Evolutionary conservation across 352 stramenopile genomes (phyloP), one percentile per base, ranked within the genome.

Genomic region (Phytopythium boreale): DNA sequence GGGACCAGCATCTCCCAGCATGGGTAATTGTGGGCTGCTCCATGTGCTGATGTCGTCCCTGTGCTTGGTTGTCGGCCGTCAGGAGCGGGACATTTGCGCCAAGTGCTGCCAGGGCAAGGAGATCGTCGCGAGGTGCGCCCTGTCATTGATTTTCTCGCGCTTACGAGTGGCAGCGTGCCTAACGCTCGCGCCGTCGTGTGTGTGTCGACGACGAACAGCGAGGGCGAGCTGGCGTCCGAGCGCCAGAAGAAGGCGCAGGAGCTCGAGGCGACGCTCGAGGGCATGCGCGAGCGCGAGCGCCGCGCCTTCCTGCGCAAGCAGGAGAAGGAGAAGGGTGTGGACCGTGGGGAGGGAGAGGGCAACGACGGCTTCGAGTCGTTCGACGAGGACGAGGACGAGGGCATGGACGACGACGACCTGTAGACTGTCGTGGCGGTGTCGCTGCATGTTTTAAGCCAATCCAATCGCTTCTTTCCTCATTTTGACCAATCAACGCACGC

Each of bases 31-130:
- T 53, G 53, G 29, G 14, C 27, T 31, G 31, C 31, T 39, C 22
- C 10, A 14, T 17, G 53, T 7, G 29, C 53, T 60, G 34, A 27
- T 5, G 6, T 14, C 31, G n/a, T 22, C 2, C 27, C 5, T 6
- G n/a, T n/a, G n/a, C n/a, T n/a, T n/a, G n/a, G n/a, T n/a, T n/a
- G 19, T 49, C n/a, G 53, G 3, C 14, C 31, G 47, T 5, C 56
- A 74, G 80, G 81, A 92, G 71, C 67, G 90, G 74, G 73, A 95
- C 67, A 76, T 98, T 68, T 96, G 90, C 70, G 75, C 88, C 74
- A 93, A 97, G 82, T 97, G 91, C 74, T 92, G 84, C 59, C 68
- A 88, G 69, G 60, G 69, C 52, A 90, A 93, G 64, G 84, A 92
- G 50, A 84, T 92, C 37, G 71, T 90, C 24, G 63, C 70, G 19